These are phyloP conservation scores for Mentha longifolia DNA, from an alignment of 257 asterid genomes.

Conservation along the genomic window DNA sequence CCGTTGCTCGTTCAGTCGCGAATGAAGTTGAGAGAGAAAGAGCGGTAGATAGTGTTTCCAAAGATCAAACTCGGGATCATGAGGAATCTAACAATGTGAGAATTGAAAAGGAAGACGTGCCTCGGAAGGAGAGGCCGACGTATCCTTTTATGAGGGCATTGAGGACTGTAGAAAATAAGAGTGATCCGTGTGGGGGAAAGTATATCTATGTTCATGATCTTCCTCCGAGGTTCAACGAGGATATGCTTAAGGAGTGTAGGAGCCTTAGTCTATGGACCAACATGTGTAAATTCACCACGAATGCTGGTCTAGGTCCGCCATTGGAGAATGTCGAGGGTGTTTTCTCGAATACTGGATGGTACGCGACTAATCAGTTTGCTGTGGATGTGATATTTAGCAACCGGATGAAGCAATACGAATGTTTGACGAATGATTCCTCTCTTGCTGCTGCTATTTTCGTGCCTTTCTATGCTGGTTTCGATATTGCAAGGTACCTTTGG, in stretches of 20 bases:
- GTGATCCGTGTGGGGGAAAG: slow-evolving; percentile 80
- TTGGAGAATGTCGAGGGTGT: slow-evolving; percentile 55
- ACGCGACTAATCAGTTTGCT: slow-evolving; percentile 62
- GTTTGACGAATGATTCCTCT: slow-evolving; percentile 65
- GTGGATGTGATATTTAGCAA: slow-evolving; percentile 57
- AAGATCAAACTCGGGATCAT: slow-evolving; percentile 13
- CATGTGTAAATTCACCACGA: slow-evolving; percentile 60
- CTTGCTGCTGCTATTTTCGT: slow-evolving; percentile 65
- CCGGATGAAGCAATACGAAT: slow-evolving; percentile 61
- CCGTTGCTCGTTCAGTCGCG: slow-evolving; percentile 20
- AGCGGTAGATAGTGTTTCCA: slow-evolving; percentile 8
- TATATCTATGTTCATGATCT: slow-evolving; percentile 58
- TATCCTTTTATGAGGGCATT: slow-evolving; percentile 76
- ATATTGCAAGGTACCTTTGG: slow-evolving; percentile 83
- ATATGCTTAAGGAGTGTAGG: slow-evolving; percentile 58
- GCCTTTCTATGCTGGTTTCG: slow-evolving; percentile 84
- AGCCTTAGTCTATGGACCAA: slow-evolving; percentile 59
- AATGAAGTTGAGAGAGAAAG: slow-evolving; percentile 17
- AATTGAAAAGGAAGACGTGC: slow-evolving; percentile 11
- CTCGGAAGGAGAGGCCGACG: slow-evolving; percentile 28
- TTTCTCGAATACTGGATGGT: slow-evolving; percentile 64
- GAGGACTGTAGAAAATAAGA: slow-evolving; percentile 66
- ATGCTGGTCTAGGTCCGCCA: slow-evolving; percentile 63
- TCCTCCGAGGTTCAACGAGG: slow-evolving; percentile 57
- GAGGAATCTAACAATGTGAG: slow-evolving; percentile 7